These are phyloP conservation scores for Discostella stelligeroides DNA, from an alignment of 108 stramenopile species.

Conservation along the genomic window DNA sequence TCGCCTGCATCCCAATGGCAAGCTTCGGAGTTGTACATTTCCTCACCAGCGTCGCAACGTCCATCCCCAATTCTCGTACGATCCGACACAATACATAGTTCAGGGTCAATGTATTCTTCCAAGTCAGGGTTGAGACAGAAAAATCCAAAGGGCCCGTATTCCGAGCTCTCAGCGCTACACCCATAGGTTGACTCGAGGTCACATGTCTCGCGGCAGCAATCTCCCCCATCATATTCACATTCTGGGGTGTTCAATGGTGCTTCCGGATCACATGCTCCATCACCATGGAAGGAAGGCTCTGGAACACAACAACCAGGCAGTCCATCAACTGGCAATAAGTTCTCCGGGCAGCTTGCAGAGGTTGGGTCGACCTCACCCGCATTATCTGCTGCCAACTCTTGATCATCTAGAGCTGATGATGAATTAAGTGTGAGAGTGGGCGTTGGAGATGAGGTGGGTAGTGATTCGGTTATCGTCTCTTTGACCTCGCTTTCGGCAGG, in stretches of 20 bases:
- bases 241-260: constrained; percentile 87
- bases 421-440: not conserved
- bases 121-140: constrained; percentile 41
- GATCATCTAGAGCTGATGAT: not conserved
- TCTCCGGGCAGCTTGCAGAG: constrained; percentile 27
- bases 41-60: constrained; percentile 38
- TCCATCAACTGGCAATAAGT: constrained; percentile 29
- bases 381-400: too few relatives aligned
- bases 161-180: constrained; percentile 33
- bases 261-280: constrained; percentile 56
- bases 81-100: constrained; percentile 42
- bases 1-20: constrained; percentile 51
- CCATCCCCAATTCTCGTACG: constrained; percentile 50
- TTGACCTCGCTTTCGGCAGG: constrained; percentile 1
- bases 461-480: not conserved
- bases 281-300: constrained; percentile 46
- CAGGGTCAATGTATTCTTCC: constrained; percentile 36
- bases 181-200: constrained; percentile 29
- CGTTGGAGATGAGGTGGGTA: not conserved
- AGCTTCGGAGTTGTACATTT: constrained; percentile 50
- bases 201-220: constrained; percentile 88
- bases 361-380: too few relatives aligned
- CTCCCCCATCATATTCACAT: constrained; percentile 87
- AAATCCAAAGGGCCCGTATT: constrained; percentile 52
- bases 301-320: constrained; percentile 47